Evolutionary conservation across 2,329 filamentous ascomycete species (phyloP).

Genomic region (Chaetomium sp.): DNA sequence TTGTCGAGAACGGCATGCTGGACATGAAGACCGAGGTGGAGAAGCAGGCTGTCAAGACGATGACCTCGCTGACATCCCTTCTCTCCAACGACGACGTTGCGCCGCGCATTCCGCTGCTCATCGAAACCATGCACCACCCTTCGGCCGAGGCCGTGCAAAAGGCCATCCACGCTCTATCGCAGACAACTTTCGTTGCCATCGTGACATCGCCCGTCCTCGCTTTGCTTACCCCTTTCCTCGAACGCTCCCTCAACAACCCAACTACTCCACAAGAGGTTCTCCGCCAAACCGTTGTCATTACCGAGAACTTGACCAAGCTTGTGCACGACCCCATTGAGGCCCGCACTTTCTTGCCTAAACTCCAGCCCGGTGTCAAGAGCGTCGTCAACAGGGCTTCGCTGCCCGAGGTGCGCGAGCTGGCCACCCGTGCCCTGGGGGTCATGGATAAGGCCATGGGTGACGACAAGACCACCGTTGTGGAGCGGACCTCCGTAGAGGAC

Average conservation of each 20-base stretch:
- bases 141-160: conserved; percentile 84
- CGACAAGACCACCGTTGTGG: conserved; percentile 55
- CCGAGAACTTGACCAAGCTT: conserved; percentile 96
- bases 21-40: conserved; percentile 84
- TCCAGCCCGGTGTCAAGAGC: conserved; percentile 86
- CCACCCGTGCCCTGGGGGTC: conserved; percentile 70
- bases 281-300: conserved; percentile 90
- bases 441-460: conserved; percentile 91
- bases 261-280: conserved; percentile 88
- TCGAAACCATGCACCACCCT: conserved; percentile 93
- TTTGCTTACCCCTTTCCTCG: conserved; percentile 86
- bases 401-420: conserved; percentile 89
- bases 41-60: conserved; percentile 87
- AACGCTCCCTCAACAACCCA: conserved; percentile 88
- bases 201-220: conserved; percentile 94
- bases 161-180: conserved; percentile 91
- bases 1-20: conserved; percentile 91
- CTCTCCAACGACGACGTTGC: conserved; percentile 96
- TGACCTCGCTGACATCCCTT: conserved; percentile 82
- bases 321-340: conserved; percentile 95
- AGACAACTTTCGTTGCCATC: conserved; percentile 96
- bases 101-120: conserved; percentile 81
- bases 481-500: conserved; percentile 64
- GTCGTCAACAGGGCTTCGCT: conserved; percentile 85
- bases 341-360: conserved; percentile 86